Conservation (phyloP, 805 yeast genomes). For the Barnettozyma pratensis region DNA sequence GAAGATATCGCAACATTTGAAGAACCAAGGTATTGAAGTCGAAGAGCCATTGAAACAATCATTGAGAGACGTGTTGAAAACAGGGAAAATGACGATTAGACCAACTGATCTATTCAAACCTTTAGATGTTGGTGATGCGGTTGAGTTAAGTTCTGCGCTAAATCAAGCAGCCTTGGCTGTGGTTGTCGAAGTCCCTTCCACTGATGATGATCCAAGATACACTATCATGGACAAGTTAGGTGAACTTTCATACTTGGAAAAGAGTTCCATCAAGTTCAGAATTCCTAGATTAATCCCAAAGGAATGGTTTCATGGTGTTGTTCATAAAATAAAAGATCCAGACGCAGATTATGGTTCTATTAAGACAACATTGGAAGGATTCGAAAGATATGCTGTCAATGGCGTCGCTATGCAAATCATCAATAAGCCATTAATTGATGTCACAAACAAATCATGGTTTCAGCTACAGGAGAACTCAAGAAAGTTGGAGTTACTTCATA, state of each 20-base stretch:
- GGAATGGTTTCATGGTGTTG: conserved; percentile 27
- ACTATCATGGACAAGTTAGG: conserved; percentile 57
- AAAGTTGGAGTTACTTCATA: conserved; percentile 42
- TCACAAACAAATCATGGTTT: conserved; percentile 38
- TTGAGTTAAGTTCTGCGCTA: conserved; percentile 39
- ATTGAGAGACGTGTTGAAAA: neutral
- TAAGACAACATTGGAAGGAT: conserved; percentile 26
- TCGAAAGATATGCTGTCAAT: conserved; percentile 28
- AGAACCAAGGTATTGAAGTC: neutral
- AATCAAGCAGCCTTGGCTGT: conserved; percentile 45
- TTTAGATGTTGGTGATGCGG: conserved; percentile 53
- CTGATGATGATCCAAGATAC: conserved; percentile 46
- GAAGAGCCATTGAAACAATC: neutral
- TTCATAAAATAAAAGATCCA: conserved; percentile 15
- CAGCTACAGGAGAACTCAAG: conserved; percentile 33
- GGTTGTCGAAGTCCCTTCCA: conserved; percentile 48
- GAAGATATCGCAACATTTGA: neutral
- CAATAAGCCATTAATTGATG: conserved; percentile 30
- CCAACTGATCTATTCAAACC: conserved; percentile 17
- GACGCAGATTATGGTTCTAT: conserved; percentile 25
- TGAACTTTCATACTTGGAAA: conserved; percentile 43
- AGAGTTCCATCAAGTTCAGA: conserved; percentile 40
- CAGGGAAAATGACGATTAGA: neutral
- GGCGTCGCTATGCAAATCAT: conserved; percentile 28
- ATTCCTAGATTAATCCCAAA: conserved; percentile 49